phyloP scores from a whole-genome alignment of 495 filamentous ascomycete species.

The Podospora conica region DNA sequence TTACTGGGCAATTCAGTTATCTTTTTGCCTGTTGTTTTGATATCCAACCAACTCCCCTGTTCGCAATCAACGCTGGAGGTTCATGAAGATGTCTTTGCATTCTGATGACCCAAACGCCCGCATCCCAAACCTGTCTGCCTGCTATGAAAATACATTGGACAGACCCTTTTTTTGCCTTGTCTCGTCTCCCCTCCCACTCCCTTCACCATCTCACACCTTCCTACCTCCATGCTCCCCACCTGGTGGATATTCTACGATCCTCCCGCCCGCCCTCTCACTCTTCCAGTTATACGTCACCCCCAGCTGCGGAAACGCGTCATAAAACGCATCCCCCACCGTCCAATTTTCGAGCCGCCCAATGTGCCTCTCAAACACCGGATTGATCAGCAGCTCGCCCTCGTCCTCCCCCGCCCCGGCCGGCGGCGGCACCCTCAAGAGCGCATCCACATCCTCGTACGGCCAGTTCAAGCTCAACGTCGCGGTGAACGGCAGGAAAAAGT shows the following conservation, averaged over 20 bases:
- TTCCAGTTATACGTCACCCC: constrained; percentile 45
- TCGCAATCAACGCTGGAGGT: too few species aligned
- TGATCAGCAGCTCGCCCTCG: constrained; percentile 58
- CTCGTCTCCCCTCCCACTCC: not conserved
- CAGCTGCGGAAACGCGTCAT: constrained; percentile 54
- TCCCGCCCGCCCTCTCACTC: constrained; percentile 11
- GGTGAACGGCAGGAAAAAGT: constrained; percentile 75
- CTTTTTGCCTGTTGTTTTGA: too few species aligned
- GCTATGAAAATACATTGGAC: too few species aligned
- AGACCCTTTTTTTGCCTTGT: too few species aligned
- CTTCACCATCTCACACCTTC: not conserved
- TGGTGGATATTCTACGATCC: too few species aligned
- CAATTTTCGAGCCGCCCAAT: constrained; percentile 63
- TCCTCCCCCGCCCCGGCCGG: constrained; percentile 11
- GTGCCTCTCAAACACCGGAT: constrained; percentile 75
- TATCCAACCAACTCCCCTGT: too few species aligned
- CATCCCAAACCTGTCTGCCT: too few species aligned
- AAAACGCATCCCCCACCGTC: constrained; percentile 67
- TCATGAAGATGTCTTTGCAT: too few species aligned
- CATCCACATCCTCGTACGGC: constrained; percentile 64
- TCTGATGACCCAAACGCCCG: too few species aligned
- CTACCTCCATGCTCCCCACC: not conserved
- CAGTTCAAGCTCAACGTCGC: constrained; percentile 67
- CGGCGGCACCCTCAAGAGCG: constrained; percentile 47
- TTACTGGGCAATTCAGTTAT: not conserved